Percentiles rank a stretch among this genome's conserved stretches.
phyloP scores from a whole-genome alignment of 345 rosid genomes.

The Rhodamnia rubescens region DNA sequence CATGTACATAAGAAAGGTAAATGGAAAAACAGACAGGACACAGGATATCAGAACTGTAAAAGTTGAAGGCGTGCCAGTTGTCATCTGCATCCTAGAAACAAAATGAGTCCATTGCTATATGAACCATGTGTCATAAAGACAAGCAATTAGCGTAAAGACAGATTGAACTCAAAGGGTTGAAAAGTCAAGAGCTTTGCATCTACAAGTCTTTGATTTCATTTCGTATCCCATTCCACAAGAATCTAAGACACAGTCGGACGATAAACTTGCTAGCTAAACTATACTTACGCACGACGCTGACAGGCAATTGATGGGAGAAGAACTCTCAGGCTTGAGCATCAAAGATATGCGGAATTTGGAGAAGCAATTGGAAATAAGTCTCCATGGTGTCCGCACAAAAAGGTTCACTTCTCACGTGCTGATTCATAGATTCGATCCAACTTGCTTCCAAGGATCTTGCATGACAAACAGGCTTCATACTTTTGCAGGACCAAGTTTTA shows the following conservation, averaged over 20 bases:
- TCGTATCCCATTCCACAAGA: neutral
- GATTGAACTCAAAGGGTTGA: neutral
- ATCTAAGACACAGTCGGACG: neutral
- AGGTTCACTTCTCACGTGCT: conserved; percentile 26
- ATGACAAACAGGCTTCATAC: neutral
- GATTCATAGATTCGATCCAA: neutral
- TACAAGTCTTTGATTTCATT: neutral
- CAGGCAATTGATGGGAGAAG: conserved; percentile 82
- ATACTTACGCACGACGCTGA: neutral
- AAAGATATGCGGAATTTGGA: conserved; percentile 51
- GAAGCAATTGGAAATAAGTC: conserved; percentile 42
- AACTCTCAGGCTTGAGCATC: conserved; percentile 44
- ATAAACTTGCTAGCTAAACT: neutral
- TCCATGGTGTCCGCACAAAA: conserved; percentile 42
- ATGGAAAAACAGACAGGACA: neutral
- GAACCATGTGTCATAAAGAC: neutral
- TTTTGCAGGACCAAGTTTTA: conserved; percentile 45
- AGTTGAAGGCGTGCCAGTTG: neutral
- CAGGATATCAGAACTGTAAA: neutral
- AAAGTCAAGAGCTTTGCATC: neutral
- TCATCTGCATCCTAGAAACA: neutral
- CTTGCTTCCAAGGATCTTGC: neutral
- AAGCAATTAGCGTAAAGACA: neutral
- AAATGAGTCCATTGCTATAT: neutral
- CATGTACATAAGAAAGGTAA: neutral